These are phyloP conservation scores for Myriosclerotinia duriaeana DNA, from an alignment of 2,329 filamentous ascomycete genomes.

Conservation along the genomic window DNA sequence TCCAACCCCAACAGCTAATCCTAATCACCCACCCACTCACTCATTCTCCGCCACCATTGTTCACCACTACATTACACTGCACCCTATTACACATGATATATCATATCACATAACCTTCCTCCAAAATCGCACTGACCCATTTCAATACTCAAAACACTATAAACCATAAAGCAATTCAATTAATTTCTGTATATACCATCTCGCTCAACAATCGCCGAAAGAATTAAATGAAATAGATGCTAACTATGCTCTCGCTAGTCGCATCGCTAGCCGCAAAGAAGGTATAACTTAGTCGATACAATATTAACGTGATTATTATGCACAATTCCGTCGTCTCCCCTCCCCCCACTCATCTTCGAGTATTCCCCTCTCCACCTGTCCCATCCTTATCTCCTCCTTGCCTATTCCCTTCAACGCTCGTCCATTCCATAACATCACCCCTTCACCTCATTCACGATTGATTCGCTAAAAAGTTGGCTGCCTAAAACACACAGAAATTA, in stretches of 20 bases:
- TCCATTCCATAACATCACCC: background rate
- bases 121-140: background rate
- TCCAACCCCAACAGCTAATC: no score
- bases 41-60: no score
- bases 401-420: background rate
- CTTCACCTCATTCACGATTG: background rate
- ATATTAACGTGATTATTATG: constrained; percentile 13
- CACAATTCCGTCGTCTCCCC: background rate
- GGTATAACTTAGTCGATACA: constrained; percentile 10
- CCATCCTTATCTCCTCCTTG: no score
- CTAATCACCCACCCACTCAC: no score
- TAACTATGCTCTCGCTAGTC: background rate
- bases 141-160: background rate
- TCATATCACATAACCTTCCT: background rate
- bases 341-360: background rate
- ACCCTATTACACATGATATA: no score
- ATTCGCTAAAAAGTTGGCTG: constrained; percentile 14
- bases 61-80: no score
- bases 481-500: background rate
- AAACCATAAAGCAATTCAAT: background rate
- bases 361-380: background rate
- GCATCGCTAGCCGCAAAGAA: background rate
- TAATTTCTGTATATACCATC: background rate
- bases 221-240: background rate
- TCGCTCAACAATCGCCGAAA: background rate